phyloP scores from a whole-genome alignment of 345 rosid species.

The Cardamine resedifolia region DNA sequence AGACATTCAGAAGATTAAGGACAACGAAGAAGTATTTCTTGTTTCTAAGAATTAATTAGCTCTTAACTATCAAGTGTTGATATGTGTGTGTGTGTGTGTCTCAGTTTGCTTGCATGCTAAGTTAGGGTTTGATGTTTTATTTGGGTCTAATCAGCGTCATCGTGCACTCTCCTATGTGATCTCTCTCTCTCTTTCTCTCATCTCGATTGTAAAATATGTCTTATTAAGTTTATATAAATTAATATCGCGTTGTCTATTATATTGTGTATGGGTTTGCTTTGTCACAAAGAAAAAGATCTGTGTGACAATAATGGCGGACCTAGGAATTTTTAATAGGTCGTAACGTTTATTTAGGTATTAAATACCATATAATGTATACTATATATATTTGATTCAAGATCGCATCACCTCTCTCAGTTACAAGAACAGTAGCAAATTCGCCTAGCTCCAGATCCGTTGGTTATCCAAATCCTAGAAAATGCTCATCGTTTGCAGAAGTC shows the following conservation, averaged over 20 bases:
- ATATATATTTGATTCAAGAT: too few relatives aligned
- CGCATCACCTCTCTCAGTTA: too few relatives aligned
- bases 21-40: slow-evolving; percentile 22
- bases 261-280: background rate
- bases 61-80: slow-evolving; percentile 13
- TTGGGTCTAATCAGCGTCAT: background rate
- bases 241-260: background rate
- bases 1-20: slow-evolving; percentile 24
- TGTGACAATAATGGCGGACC: too few relatives aligned
- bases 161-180: background rate
- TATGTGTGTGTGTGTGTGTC: background rate
- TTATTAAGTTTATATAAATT: background rate
- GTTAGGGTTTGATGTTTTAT: slow-evolving; percentile 19
- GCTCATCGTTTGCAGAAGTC: too few relatives aligned
- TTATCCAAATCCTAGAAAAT: too few relatives aligned
- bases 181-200: slow-evolving; percentile 1
- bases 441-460: too few relatives aligned
- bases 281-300: too few relatives aligned
- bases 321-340: too few relatives aligned
- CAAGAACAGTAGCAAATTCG: too few relatives aligned
- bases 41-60: slow-evolving; percentile 25
- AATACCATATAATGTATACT: too few relatives aligned
- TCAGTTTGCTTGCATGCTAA: slow-evolving; percentile 27
- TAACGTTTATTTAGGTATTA: too few relatives aligned
- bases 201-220: slow-evolving; percentile 25